Percentiles rank a stretch among this genome's conserved stretches.
Conservation (phyloP, 2,329 filamentous ascomycete species). For the Colletotrichum sp. region DNA sequence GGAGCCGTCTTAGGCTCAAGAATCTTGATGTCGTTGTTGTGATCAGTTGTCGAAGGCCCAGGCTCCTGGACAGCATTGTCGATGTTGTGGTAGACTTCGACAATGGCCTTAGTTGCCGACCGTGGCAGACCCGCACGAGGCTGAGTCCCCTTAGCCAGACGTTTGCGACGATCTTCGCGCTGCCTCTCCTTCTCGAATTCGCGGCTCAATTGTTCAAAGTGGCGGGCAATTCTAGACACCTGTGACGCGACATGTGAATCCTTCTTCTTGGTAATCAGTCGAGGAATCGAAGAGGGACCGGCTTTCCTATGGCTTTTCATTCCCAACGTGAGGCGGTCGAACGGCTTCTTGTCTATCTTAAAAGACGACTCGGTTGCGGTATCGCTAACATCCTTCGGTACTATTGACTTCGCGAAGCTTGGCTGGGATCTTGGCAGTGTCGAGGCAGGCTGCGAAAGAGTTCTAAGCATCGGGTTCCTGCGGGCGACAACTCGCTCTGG, state of each 20-base stretch:
- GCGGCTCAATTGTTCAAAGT: conserved; percentile 94
- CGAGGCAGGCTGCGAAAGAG: conserved; percentile 56
- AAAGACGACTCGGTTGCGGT: conserved; percentile 40
- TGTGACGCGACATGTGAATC: conserved; percentile 83
- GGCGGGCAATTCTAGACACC: conserved; percentile 90
- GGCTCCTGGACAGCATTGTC: conserved; percentile 89
- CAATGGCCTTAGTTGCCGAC: conserved; percentile 91
- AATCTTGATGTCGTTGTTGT: conserved; percentile 15
- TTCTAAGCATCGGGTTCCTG: conserved; percentile 55
- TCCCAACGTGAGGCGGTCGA: conserved; percentile 71
- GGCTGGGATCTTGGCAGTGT: conserved; percentile 51
- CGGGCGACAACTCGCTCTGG: conserved; percentile 45
- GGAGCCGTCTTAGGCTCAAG: conserved; percentile 13
- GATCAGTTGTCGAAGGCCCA: conserved; percentile 64
- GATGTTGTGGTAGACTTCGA: conserved; percentile 94
- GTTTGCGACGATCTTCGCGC: conserved; percentile 75
- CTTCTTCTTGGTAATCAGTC: conserved; percentile 78
- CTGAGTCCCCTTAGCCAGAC: conserved; percentile 72
- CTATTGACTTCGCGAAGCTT: conserved; percentile 43
- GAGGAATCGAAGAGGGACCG: conserved; percentile 80
- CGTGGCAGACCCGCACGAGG: conserved; percentile 83
- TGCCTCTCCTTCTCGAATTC: conserved; percentile 96
- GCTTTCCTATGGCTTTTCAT: conserved; percentile 64
- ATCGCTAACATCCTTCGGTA: conserved; percentile 37
- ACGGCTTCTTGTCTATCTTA: conserved; percentile 75